These are phyloP conservation scores for Botrytis deweyae DNA, from an alignment of 2,329 filamentous ascomycete species.

Conservation along the genomic window DNA sequence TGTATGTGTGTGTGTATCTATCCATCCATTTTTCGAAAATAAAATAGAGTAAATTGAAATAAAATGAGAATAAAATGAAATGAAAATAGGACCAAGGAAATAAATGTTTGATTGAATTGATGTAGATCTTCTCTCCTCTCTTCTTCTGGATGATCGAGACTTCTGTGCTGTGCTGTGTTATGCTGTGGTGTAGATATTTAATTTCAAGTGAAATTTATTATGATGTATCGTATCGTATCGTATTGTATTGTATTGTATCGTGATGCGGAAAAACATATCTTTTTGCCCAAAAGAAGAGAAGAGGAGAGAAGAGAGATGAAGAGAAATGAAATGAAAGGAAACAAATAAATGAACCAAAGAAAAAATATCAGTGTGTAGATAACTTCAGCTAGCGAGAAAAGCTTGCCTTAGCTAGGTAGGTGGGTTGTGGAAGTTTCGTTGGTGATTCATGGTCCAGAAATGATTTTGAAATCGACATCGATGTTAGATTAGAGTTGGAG, in stretches of 20 bases:
- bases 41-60: not conserved
- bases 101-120: not conserved
- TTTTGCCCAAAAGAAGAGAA: not conserved
- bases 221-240: not conserved
- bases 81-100: not conserved
- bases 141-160: too few relatives aligned
- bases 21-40: not conserved
- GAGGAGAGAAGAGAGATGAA: too few relatives aligned
- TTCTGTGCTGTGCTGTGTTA: too few relatives aligned
- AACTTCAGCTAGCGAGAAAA: not conserved
- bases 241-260: too few relatives aligned
- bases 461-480: not conserved
- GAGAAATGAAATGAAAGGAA: not conserved
- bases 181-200: not conserved
- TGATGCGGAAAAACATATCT: too few relatives aligned
- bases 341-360: not conserved
- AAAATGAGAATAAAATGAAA: not conserved
- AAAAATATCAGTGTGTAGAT: not conserved
- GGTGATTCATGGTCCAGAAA: not conserved
- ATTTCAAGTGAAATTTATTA: rapidly evolving
- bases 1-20: too few relatives aligned
- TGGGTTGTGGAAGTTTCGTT: not conserved
- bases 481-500: too few relatives aligned
- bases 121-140: not conserved
- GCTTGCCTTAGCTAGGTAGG: too few relatives aligned